Conservation (phyloP, 345 rosid species). For the Acer saccharum region DNA sequence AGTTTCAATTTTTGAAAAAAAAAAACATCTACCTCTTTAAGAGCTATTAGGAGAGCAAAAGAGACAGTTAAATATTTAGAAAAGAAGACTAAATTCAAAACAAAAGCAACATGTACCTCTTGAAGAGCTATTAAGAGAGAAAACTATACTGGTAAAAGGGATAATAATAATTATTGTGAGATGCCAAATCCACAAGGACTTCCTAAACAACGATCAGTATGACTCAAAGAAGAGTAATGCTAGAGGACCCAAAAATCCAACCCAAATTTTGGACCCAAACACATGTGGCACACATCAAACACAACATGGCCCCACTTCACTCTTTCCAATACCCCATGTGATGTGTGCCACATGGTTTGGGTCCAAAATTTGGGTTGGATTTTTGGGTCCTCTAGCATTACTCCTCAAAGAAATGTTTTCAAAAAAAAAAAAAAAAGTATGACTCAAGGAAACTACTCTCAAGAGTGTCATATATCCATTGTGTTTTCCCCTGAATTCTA, state of each 20-base stretch:
- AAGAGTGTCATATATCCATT: background rate
- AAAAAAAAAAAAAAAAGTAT: no score
- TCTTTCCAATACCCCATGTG: no score
- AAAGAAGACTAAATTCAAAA: background rate
- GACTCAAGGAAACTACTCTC: background rate
- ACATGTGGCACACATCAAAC: no score
- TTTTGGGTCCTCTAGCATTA: no score
- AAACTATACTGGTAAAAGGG: background rate
- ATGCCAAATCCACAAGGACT: background rate
- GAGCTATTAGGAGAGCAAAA: background rate
- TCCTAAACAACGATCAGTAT: background rate
- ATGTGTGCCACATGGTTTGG: no score
- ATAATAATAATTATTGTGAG: background rate
- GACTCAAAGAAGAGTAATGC: background rate
- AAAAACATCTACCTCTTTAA: background rate
- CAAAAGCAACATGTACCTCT: background rate
- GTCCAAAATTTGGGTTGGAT: no score
- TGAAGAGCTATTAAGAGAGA: background rate
- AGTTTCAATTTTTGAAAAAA: background rate
- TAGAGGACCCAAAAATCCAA: no score
- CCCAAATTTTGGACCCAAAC: no score
- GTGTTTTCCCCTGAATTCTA: background rate
- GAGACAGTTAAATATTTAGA: background rate
- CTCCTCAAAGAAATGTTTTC: background rate
- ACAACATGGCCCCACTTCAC: no score